A percentile compares a stretch with the other conserved stretches of the same genome.
phyloP scores from a whole-genome alignment of 176 grass and related monocot genomes.

The Oryza australiensis region DNA sequence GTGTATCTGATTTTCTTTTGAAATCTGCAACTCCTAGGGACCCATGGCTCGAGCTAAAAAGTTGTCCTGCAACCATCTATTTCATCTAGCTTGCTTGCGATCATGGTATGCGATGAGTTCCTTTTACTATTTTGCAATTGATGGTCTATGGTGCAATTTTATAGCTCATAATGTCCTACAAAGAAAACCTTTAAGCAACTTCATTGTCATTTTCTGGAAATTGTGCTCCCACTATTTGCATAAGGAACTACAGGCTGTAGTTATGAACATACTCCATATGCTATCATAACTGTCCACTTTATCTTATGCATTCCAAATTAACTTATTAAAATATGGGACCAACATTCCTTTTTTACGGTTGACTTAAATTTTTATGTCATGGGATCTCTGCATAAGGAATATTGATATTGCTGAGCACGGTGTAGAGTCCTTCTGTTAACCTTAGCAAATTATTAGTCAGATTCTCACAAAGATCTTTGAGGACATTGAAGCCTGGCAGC shows the following conservation, averaged over 20 bases:
- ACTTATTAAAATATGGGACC: background rate
- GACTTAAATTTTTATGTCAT: constrained; percentile 18
- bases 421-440: background rate
- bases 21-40: constrained; percentile 55
- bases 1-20: constrained; percentile 28
- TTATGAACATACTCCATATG: constrained; percentile 21
- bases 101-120: constrained; percentile 68
- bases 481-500: background rate
- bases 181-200: constrained; percentile 4
- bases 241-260: background rate
- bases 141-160: constrained; percentile 7
- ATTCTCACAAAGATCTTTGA: background rate
- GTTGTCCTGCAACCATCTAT: constrained; percentile 91
- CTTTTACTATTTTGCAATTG: constrained; percentile 31
- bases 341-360: background rate
- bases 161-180: background rate
- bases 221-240: background rate
- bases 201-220: background rate
- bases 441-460: background rate
- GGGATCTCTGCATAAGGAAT: background rate
- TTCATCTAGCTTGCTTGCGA: constrained; percentile 94
- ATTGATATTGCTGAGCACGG: background rate
- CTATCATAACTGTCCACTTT: constrained; percentile 11
- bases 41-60: constrained; percentile 98
- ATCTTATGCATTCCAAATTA: constrained; percentile 8